Base-by-base conservation (phyloP, 169 alveolate species). In the Eimeria tenella region DNA sequence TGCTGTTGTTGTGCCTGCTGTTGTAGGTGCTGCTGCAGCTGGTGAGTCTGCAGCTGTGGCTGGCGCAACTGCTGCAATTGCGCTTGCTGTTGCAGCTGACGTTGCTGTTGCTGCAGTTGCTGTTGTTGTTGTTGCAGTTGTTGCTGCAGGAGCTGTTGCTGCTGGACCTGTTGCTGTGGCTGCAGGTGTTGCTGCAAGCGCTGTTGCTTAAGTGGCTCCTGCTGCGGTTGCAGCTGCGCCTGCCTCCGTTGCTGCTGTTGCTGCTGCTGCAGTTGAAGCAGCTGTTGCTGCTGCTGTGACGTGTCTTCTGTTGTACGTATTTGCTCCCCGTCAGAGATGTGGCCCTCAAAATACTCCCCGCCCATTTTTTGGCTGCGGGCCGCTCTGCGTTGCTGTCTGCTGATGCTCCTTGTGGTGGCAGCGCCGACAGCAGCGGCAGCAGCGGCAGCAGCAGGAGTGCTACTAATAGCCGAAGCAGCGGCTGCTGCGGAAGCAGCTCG, bases 171-270 rank as follows among this genome's bases (percentile, higher is more conserved):
- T 10, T 83, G 74, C 49, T 31, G 91, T 52, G 13, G 91, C n/a
- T 83, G 79, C 77, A 25, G 58, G n/a, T 56, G 79, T 52, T 83
- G 74, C 21, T 9, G 77, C 90, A 58, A 60, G 53, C 25, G 74
- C 60, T 83, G 91, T 21, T 83, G 91, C 91, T 83, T 21, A 21
- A 8, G 89, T 49, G n/a, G 71, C 60, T 83, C 71, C 31, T 83
- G 91, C 19, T 56, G 91, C 42, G 7, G 91, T 60, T 31, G 79
- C 77, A 5, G 77, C 73, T 56, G 79, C 21, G 25, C 53, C 25
- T 31, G 91, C 60, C 5, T 56, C 56, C 52, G 71, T 77, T 83
- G 91, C 31, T 56, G 79, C 52, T 56, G 58, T 42, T 19, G 42
- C 60, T 58, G 79, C 49, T 60, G 91, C 19, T 60, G 91, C 31